A percentile compares a stretch with the other conserved stretches of the same genome.
Conservation (phyloP, 441 rosid species). For the Flueggea neowawraea region DNA sequence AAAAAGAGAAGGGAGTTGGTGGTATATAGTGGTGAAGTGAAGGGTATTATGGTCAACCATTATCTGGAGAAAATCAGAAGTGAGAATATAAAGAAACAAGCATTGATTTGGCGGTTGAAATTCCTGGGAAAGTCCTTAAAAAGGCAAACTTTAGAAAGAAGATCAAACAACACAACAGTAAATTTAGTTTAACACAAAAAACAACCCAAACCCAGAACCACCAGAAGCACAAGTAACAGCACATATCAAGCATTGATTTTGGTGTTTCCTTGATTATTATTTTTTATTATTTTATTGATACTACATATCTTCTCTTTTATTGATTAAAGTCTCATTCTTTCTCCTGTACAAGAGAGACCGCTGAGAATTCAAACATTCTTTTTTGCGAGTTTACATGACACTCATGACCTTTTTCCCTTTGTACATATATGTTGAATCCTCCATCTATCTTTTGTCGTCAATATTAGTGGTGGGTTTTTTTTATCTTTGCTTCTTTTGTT, state of each 20-base stretch:
- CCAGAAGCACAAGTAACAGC: too few species aligned
- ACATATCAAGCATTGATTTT: too few species aligned
- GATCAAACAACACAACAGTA: neutral
- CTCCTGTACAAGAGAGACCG: too few species aligned
- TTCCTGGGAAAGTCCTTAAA: neutral
- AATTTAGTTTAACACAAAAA: neutral
- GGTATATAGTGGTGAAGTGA: neutral
- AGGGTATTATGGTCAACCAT: conserved; percentile 4
- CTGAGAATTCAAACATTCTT: too few species aligned
- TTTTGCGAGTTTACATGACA: too few species aligned
- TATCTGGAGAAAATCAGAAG: neutral
- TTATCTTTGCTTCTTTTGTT: conserved; percentile 3
- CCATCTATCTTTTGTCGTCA: neutral
- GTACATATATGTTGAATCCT: neutral
- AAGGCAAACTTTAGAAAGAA: neutral
- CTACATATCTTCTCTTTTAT: too few species aligned
- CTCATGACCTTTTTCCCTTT: too few species aligned
- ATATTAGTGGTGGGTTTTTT: neutral
- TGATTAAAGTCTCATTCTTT: too few species aligned
- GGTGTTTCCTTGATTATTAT: too few species aligned
- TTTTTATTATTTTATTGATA: too few species aligned
- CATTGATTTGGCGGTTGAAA: conserved; percentile 12
- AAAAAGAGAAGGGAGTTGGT: too few species aligned
- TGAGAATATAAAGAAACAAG: neutral
- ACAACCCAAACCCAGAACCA: too few species aligned